Conservation (phyloP, 257 asterid species). For the Agastache rugosa region DNA sequence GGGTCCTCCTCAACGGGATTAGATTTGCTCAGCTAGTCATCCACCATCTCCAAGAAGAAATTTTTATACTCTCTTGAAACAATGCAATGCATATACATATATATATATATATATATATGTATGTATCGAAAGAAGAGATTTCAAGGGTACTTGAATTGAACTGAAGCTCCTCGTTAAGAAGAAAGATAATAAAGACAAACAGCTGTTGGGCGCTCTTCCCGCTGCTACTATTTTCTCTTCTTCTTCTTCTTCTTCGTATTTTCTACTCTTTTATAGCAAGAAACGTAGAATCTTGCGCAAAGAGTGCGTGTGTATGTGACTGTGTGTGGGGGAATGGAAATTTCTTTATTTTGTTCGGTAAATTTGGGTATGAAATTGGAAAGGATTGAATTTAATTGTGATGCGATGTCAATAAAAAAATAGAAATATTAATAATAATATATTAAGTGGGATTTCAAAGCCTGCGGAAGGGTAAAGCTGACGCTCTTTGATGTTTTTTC, state of each 20-base stretch:
- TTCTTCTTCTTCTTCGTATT: slow-evolving; percentile 22
- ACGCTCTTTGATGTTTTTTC: background rate
- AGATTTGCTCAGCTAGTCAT: slow-evolving; percentile 41
- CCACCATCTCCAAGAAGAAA: slow-evolving; percentile 27
- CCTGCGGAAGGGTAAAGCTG: slow-evolving; percentile 39
- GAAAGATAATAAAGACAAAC: slow-evolving; percentile 48
- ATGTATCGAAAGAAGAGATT: slow-evolving; percentile 12
- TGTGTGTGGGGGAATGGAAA: background rate
- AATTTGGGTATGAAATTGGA: background rate
- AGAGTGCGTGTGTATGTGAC: slow-evolving; percentile 23
- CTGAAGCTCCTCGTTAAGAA: slow-evolving; percentile 53
- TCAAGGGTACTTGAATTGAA: slow-evolving; percentile 15
- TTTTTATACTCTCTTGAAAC: background rate
- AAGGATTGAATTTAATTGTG: background rate
- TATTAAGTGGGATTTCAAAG: slow-evolving; percentile 15
- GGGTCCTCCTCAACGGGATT: slow-evolving; percentile 44
- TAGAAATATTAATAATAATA: background rate
- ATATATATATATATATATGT: no score
- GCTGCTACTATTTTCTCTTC: slow-evolving; percentile 20
- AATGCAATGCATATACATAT: slow-evolving; percentile 24
- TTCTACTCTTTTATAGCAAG: background rate
- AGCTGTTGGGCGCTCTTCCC: slow-evolving; percentile 49
- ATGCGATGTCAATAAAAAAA: background rate
- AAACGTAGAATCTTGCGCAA: slow-evolving; percentile 20
- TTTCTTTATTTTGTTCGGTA: background rate